These are phyloP conservation scores for Trametes villosa DNA, from an alignment of 768 basidiomycete species.

Conservation along the genomic window DNA sequence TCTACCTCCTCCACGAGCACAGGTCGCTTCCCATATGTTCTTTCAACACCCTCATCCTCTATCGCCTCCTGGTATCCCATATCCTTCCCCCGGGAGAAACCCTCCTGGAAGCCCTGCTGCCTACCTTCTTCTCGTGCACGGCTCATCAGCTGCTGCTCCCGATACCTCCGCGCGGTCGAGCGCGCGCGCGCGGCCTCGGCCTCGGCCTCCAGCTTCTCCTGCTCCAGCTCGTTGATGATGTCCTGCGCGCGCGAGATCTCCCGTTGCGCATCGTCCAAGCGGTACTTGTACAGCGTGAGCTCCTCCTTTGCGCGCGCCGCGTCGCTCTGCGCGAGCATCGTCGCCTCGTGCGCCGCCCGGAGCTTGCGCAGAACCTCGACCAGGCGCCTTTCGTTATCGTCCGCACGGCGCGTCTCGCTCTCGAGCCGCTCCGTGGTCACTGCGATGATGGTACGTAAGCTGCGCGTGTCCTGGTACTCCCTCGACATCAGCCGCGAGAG, in stretches of 20 bases:
- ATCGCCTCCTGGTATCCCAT: constrained; percentile 44
- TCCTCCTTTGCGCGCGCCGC: constrained; percentile 59
- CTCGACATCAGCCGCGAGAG: constrained; percentile 29
- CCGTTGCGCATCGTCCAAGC: constrained; percentile 65
- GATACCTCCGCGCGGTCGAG: constrained; percentile 54
- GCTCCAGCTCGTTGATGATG: constrained; percentile 62
- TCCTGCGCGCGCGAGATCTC: constrained; percentile 73
- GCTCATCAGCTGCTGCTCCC: constrained; percentile 56
- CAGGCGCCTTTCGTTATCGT: constrained; percentile 55
- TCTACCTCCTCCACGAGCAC: constrained; percentile 19
- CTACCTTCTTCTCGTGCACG: constrained; percentile 68
- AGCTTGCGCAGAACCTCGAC: constrained; percentile 54
- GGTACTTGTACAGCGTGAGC: constrained; percentile 61
- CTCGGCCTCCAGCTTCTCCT: constrained; percentile 61
- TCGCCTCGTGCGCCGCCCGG: constrained; percentile 60
- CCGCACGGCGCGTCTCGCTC: constrained; percentile 58
- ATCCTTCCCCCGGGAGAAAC: constrained; percentile 51
- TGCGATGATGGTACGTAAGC: constrained; percentile 27
- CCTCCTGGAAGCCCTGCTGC: constrained; percentile 61
- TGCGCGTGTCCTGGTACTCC: constrained; percentile 26
- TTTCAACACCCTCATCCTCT: constrained; percentile 12
- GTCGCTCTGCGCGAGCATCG: constrained; percentile 59
- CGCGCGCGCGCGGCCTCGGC: constrained; percentile 61
- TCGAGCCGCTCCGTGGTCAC: constrained; percentile 46
- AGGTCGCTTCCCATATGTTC: constrained; percentile 11